These are phyloP conservation scores for Bocquillonia castaneifolia DNA, from an alignment of 441 rosid species.

Conservation along the genomic window DNA sequence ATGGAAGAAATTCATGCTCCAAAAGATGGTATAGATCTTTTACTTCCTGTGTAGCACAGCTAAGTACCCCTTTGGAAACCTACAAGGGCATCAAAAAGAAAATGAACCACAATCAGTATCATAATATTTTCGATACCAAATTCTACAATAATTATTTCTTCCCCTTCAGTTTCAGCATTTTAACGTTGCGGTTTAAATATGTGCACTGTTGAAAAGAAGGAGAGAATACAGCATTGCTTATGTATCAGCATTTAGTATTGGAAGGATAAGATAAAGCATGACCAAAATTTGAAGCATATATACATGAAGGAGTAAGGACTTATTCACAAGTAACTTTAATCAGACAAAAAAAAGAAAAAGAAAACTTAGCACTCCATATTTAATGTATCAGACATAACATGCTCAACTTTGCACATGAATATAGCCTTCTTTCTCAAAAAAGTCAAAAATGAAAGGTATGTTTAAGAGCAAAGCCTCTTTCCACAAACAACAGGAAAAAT, in stretches of 20 bases:
- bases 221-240: neutral
- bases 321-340: too few relatives aligned
- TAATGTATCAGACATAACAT: too few relatives aligned
- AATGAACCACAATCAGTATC: neutral
- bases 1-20: slow-evolving; percentile 84
- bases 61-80: slow-evolving; percentile 87
- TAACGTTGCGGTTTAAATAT: neutral
- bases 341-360: too few relatives aligned
- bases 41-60: slow-evolving; percentile 92
- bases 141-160: too few relatives aligned
- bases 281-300: too few relatives aligned
- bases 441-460: neutral
- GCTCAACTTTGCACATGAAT: neutral
- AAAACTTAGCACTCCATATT: too few relatives aligned
- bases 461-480: neutral
- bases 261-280: neutral
- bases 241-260: neutral
- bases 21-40: slow-evolving; percentile 87
- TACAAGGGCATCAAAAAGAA: slow-evolving; percentile 22
- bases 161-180: too few relatives aligned
- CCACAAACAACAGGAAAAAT: neutral
- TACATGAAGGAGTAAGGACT: too few relatives aligned
- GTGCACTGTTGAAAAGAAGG: too few relatives aligned
- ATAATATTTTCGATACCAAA: too few relatives aligned
- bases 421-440: neutral